These are phyloP conservation scores for Centrapalus pauciflorus DNA, from an alignment of 129 eudicot genomes.

Conservation along the genomic window DNA sequence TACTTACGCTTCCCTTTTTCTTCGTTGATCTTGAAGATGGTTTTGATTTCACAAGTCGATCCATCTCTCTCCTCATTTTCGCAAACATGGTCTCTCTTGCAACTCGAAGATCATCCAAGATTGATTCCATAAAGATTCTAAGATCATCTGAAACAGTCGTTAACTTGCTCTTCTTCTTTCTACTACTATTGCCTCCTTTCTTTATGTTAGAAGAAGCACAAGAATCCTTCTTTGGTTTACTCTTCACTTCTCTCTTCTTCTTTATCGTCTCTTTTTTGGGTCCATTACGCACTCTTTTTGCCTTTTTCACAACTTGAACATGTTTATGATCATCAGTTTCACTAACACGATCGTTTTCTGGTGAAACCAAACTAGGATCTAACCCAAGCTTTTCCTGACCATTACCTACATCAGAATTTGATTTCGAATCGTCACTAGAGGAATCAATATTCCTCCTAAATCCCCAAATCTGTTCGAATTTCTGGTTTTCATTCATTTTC, in stretches of 20 bases:
- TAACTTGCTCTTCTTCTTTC: slow-evolving; percentile 27
- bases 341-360: slow-evolving; percentile 27
- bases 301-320: slow-evolving; percentile 15
- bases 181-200: slow-evolving; percentile 16
- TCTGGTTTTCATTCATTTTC: slow-evolving; percentile 45
- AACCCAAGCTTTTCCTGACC: slow-evolving; percentile 33
- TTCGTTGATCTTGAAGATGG: slow-evolving; percentile 21
- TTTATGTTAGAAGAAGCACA: slow-evolving; percentile 25
- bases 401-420: slow-evolving; percentile 27
- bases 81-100: slow-evolving; percentile 61
- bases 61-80: slow-evolving; percentile 54
- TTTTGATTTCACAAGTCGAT: slow-evolving; percentile 21
- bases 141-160: slow-evolving; percentile 33
- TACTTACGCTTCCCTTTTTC: slow-evolving; percentile 18
- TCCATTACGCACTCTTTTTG: slow-evolving; percentile 14
- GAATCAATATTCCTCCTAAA: slow-evolving; percentile 57
- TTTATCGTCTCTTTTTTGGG: slow-evolving; percentile 23
- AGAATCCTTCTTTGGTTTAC: slow-evolving; percentile 26
- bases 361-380: slow-evolving; percentile 24
- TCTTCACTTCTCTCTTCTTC: slow-evolving; percentile 31
- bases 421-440: slow-evolving; percentile 64
- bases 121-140: slow-evolving; percentile 41
- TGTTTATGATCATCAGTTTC: slow-evolving; percentile 20
- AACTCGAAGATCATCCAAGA: slow-evolving; percentile 49
- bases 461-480: slow-evolving; percentile 73